phyloP scores from a whole-genome alignment of 805 yeast species.

The Nakazawaea wyomingensis region DNA sequence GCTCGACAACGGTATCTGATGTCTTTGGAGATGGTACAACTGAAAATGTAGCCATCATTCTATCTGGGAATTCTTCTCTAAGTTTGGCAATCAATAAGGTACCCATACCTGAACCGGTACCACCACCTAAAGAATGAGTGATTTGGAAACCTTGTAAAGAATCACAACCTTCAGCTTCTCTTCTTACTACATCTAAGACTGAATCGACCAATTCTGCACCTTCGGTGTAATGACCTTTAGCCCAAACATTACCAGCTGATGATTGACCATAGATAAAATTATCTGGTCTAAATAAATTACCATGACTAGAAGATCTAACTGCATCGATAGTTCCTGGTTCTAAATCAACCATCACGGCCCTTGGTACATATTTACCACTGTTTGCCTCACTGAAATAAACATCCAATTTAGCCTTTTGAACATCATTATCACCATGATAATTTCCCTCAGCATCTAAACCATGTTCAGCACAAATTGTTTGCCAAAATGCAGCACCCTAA shows the following conservation, averaged over 20 bases:
- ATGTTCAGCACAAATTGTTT: slow-evolving; percentile 85
- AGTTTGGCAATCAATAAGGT: slow-evolving; percentile 79
- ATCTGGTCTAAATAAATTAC: slow-evolving; percentile 88
- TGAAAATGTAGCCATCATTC: slow-evolving; percentile 95
- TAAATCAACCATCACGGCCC: slow-evolving; percentile 87
- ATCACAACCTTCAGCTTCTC: slow-evolving; percentile 92
- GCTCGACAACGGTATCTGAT: slow-evolving; percentile 92
- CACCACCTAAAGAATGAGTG: slow-evolving; percentile 79
- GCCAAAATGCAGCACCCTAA: slow-evolving; percentile 95
- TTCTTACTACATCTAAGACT: slow-evolving; percentile 83
- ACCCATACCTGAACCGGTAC: slow-evolving; percentile 97
- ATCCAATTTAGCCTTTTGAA: slow-evolving; percentile 50
- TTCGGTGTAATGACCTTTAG: slow-evolving; percentile 94
- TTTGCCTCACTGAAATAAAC: slow-evolving; percentile 88
- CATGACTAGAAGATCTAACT: slow-evolving; percentile 74
- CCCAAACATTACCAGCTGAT: slow-evolving; percentile 96
- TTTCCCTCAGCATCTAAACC: slow-evolving; percentile 73
- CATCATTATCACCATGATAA: slow-evolving; percentile 55
- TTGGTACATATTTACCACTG: slow-evolving; percentile 86
- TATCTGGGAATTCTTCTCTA: slow-evolving; percentile 89
- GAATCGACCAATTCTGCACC: slow-evolving; percentile 93
- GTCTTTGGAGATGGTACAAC: slow-evolving; percentile 90
- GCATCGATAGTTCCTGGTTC: slow-evolving; percentile 93
- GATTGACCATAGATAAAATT: slow-evolving; percentile 85
- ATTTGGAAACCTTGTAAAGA: slow-evolving; percentile 94